Evolutionary conservation across 805 yeast species (phyloP).

Genomic region (Wickerhamomyces alni): DNA sequence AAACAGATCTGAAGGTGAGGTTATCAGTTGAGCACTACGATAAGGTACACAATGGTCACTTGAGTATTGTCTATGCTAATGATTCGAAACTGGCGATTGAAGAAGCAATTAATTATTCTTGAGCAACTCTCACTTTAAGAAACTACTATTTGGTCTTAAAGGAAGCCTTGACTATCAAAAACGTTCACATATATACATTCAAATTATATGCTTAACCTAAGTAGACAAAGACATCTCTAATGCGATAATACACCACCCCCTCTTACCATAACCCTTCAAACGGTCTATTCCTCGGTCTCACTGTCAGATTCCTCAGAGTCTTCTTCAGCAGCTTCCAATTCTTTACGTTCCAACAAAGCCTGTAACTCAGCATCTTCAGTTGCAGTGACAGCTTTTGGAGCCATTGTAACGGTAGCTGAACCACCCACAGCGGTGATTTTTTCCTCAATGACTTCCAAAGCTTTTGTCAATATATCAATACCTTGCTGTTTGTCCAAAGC

Average conservation of each 20-base stretch:
- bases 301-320: slow-evolving; percentile 67
- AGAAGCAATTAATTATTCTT: too few species aligned
- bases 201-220: too few species aligned
- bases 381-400: slow-evolving; percentile 98
- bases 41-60: neutral
- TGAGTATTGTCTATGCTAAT: neutral
- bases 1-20: neutral
- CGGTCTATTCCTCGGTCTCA: slow-evolving; percentile 31
- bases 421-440: slow-evolving; percentile 75
- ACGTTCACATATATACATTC: too few species aligned
- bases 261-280: too few species aligned
- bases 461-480: slow-evolving; percentile 67
- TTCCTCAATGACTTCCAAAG: slow-evolving; percentile 70
- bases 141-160: too few species aligned
- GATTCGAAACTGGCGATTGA: too few species aligned
- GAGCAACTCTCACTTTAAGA: too few species aligned
- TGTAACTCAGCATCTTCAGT: slow-evolving; percentile 97
- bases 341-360: slow-evolving; percentile 90
- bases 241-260: too few species aligned
- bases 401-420: slow-evolving; percentile 88
- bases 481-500: slow-evolving; percentile 91
- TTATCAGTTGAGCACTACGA: neutral
- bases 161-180: too few species aligned
- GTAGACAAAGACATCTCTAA: too few species aligned
- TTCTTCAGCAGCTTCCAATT: slow-evolving; percentile 75